A percentile compares a stretch with the other conserved stretches of the same genome.
phyloP scores from a whole-genome alignment of 2,329 filamentous ascomycete species.

The Colletotrichum lentis region DNA sequence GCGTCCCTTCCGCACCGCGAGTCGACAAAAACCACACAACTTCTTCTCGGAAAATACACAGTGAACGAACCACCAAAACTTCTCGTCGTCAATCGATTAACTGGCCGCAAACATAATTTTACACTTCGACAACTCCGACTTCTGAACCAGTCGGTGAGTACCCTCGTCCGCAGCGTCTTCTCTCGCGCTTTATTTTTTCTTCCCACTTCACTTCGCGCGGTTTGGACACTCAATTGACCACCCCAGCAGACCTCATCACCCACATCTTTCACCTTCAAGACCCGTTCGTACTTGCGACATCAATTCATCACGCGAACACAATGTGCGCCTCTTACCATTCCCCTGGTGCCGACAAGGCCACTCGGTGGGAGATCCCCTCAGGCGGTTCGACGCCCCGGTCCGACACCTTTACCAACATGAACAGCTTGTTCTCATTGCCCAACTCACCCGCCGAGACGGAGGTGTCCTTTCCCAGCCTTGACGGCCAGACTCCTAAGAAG shows the following conservation, averaged over 20 bases:
- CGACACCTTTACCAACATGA: background rate
- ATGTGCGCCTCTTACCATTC: constrained; percentile 12
- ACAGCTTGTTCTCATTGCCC: constrained; percentile 12
- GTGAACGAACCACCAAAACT: background rate
- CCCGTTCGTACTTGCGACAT: background rate
- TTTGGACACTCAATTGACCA: background rate
- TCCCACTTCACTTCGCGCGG: background rate
- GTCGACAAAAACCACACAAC: background rate
- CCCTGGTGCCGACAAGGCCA: background rate
- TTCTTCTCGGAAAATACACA: background rate
- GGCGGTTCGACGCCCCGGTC: constrained; percentile 19
- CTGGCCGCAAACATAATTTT: background rate
- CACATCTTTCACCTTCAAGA: background rate
- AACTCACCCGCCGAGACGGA: background rate
- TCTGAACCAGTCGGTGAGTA: constrained; percentile 10
- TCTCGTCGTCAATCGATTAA: background rate
- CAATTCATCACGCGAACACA: background rate
- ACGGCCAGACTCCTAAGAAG: no score
- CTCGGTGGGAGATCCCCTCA: constrained; percentile 16
- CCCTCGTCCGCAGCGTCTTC: background rate
- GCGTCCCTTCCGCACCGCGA: background rate
- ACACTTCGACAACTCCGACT: background rate
- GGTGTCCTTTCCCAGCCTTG: background rate
- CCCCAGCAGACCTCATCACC: background rate
- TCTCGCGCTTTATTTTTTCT: background rate